phyloP scores from a whole-genome alignment of 129 eudicot genomes.

The Scalesia atractyloides region DNA sequence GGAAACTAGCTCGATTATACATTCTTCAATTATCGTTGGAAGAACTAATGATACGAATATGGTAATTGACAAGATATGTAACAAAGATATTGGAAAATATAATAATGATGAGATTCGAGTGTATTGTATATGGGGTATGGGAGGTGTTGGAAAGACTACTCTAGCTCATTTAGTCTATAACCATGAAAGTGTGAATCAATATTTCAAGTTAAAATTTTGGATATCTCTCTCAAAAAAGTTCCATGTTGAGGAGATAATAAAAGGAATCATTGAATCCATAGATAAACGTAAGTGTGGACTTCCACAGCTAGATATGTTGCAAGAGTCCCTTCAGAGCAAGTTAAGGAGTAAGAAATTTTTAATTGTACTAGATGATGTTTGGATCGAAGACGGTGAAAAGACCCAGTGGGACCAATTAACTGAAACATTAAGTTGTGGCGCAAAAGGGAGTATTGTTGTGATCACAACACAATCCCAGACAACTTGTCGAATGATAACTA shows the following conservation, averaged over 20 bases:
- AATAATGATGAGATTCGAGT: background rate
- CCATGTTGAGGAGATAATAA: no score
- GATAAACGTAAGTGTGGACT: background rate
- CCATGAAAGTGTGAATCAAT: background rate
- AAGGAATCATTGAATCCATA: background rate
- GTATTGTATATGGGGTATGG: conserved; percentile 7
- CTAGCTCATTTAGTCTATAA: conserved; percentile 7
- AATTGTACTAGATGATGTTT: conserved; percentile 36
- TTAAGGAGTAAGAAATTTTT: conserved; percentile 27
- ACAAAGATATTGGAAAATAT: background rate
- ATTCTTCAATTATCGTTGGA: background rate
- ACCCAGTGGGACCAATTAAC: conserved; percentile 30
- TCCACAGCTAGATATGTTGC: background rate
- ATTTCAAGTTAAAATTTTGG: background rate
- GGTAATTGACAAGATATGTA: background rate
- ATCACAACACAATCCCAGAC: conserved; percentile 25
- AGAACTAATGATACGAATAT: background rate
- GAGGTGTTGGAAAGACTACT: conserved; percentile 20
- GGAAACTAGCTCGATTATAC: background rate
- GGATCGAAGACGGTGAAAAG: conserved; percentile 27
- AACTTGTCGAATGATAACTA: conserved; percentile 18
- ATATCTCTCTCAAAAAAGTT: background rate
- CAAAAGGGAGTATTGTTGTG: conserved; percentile 25
- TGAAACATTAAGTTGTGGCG: conserved; percentile 27
- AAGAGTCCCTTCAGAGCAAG: conserved; percentile 3